Base-by-base conservation (phyloP, 768 basidiomycete species). In the Mycena latifolia region DNA sequence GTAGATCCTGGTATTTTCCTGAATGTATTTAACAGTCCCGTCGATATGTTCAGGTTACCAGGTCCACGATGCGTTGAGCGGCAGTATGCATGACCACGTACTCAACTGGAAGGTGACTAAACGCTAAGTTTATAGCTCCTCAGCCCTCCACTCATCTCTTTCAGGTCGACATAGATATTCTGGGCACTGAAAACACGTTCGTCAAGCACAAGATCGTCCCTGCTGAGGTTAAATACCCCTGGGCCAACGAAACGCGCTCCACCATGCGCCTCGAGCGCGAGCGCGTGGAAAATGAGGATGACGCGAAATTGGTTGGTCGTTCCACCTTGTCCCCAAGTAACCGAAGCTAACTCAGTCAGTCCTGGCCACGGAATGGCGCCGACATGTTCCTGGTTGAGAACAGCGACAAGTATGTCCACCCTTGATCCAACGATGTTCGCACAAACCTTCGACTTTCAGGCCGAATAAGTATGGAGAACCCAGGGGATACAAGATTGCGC, bases 31-130 rank as follows among this genome's bases (percentile, higher is more conserved):
- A 25, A n/a, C n/a, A n/a, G n/a, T n/a, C n/a, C n/a, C n/a, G n/a
- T n/a, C n/a, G n/a, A n/a, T n/a, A n/a, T n/a, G n/a, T 22, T 4
- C n/a, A 69, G 71, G 72, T 6, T 71, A 71, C 39, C 69, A 63
- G 20, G 59, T 73, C 18, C 69, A 71, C 53, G 67, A 70, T 50
- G 69, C 58, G 29, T 53, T 71, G 28, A 68, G 65, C 22, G 86
- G 86, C 27, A 84, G 81, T 22, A 75, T 88, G 47, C 86, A 88
- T 61, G 86, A 88, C 69, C 86, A 87, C 63, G 79, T 86, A 18
- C 84, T 88, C 69, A 86, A 84, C 72, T 86, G 79, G 75, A 85
- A 84, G 81, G 20, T 31, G 33, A n/a, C n/a, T n/a, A n/a, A n/a
- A n/a, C n/a, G n/a, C n/a, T n/a, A n/a, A n/a, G n/a, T n/a, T n/a